Evolutionary conservation across 306 rosid genomes (phyloP).

Genomic region (Malus domestica): ASM211411v1 NC_041801.1:39909001-39909500

Average conservation of each 20-base stretch:
- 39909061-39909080: constrained; percentile 54
- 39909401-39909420: constrained; percentile 82
- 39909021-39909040: constrained; percentile 40
- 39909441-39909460: constrained; percentile 76
- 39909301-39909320: constrained; percentile 62
- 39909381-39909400: constrained; percentile 83
- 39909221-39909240: constrained; percentile 98
- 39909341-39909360: constrained; percentile 49
- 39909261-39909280: constrained; percentile 39
- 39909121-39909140: constrained; percentile 75
- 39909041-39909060: constrained; percentile 75
- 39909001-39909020: constrained; percentile 47
- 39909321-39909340: constrained; percentile 50
- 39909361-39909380: constrained; percentile 73
- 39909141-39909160: constrained; percentile 69
- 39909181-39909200: constrained; percentile 49
- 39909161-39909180: constrained; percentile 75
- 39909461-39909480: constrained; percentile 89
- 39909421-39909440: constrained; percentile 73
- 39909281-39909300: constrained; percentile 69
- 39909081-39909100: constrained; percentile 70
- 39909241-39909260: constrained; percentile 67
- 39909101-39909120: constrained; percentile 59
- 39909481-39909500: constrained; percentile 89
- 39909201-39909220: constrained; percentile 83